Conservation (phyloP, 371 early-diverging fungal species). For the Lichtheimia hyalospora region DNA sequence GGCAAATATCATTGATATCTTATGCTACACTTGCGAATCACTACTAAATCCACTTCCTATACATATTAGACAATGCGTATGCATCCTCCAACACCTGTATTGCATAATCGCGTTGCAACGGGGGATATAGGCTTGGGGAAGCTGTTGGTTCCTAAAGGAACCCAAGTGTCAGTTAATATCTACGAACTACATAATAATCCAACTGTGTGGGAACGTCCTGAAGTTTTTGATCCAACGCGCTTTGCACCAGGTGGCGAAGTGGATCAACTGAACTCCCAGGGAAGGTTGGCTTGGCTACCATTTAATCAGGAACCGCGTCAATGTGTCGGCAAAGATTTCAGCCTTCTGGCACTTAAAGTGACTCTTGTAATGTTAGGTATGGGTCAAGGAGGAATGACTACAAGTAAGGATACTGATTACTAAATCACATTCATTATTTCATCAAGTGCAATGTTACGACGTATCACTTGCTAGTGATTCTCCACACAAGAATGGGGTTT, state of each 20-base stretch:
- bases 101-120: constrained; percentile 18
- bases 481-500: constrained; percentile 19
- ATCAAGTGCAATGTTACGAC: constrained; percentile 12
- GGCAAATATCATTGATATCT: too few species aligned
- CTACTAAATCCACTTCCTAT: too few species aligned
- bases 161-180: constrained; percentile 8
- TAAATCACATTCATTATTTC: too few species aligned
- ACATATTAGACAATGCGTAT: neutral
- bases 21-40: too few species aligned
- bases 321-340: constrained; percentile 33
- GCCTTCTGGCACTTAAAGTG: constrained; percentile 16
- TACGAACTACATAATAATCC: constrained; percentile 10
- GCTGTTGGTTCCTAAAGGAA: constrained; percentile 18
- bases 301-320: constrained; percentile 43
- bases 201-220: constrained; percentile 11
- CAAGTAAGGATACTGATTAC: too few species aligned
- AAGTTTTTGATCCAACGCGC: constrained; percentile 11
- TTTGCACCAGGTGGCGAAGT: constrained; percentile 14
- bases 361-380: constrained; percentile 19
- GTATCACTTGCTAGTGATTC: constrained; percentile 25
- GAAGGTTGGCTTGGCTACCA: constrained; percentile 32
- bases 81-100: constrained; percentile 20
- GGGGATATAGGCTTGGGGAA: constrained; percentile 32
- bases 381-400: too few species aligned
- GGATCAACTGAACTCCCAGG: neutral